A percentile compares a stretch with the other conserved stretches of the same genome.
These are phyloP conservation scores for Erigeron canadensis DNA, from an alignment of 129 eudicot genomes.

Conservation along the genomic window DNA sequence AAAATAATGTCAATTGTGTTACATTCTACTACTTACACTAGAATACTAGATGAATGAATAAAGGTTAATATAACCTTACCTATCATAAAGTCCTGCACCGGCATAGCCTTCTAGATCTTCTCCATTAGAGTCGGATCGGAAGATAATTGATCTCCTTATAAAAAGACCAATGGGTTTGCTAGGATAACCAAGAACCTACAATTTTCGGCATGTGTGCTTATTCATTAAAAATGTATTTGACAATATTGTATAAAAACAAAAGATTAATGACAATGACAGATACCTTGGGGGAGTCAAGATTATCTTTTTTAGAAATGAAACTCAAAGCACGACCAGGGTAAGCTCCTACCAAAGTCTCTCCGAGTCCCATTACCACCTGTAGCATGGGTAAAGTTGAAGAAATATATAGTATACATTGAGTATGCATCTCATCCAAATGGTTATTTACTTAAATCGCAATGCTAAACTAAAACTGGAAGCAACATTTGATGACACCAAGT, in stretches of 20 bases:
- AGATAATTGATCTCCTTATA: constrained; percentile 79
- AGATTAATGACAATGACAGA: not conserved
- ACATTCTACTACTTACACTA: not conserved
- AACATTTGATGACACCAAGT: no score
- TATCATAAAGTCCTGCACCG: constrained; percentile 99
- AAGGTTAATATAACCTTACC: constrained; percentile 40
- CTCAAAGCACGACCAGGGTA: constrained; percentile 89
- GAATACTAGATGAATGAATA: no score
- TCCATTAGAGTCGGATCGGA: constrained; percentile 98
- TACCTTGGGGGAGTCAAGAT: constrained; percentile 83
- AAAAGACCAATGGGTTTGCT: constrained; percentile 98
- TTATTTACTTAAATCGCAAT: not conserved
- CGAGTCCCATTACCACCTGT: constrained; percentile 95
- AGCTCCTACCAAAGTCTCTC: constrained; percentile 89
- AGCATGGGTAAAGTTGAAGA: not conserved
- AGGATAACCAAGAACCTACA: constrained; percentile 92
- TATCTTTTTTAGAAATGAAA: constrained; percentile 68
- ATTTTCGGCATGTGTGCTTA: constrained; percentile 2
- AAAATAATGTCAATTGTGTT: not conserved
- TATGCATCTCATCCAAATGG: not conserved
- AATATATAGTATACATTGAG: not conserved
- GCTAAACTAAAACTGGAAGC: not conserved
- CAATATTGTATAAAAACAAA: not conserved
- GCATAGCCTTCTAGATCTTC: constrained; percentile 99
- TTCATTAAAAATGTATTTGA: not conserved